Evolutionary conservation across 257 asterid genomes (phyloP), one percentile per base, ranked within the genome.

Genomic region (Nicotiana paniculata): DNA sequence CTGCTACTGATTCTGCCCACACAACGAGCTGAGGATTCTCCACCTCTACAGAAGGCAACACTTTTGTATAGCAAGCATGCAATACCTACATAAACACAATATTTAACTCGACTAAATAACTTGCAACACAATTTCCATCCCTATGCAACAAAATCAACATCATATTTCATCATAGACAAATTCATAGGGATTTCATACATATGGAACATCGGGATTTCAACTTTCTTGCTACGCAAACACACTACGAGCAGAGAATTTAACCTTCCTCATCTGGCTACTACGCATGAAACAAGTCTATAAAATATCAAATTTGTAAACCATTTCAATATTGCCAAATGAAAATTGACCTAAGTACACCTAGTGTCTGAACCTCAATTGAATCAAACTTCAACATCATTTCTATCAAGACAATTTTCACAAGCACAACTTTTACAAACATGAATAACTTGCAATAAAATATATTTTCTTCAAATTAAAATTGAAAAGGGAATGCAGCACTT

Each of bases 11-110:
- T 74, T 92, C 97, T 1, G 99, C 94, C 97, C 97, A 92, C 43
- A 92, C 93, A 81, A 96, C 97, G 74, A 94, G 97, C 85, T 92
- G 97, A 65, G 99, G 99, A 82, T 91, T 86, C 86, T 96, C 97
- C 75, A 94, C 98, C 90, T 89, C 91, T 59, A 82, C 98, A 7
- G 98, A 94, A 5, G 99, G 98, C 48, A 91, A 91, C 77, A 93
- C 97, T 87, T 90, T 94, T 21, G 97, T 90, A 82, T 91, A 96
- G 87, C 97, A 96, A 72, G 98, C 90, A 89, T 88, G 97, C 87
- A 94, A 83, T 26, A 96, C 98, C 99, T 96, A 88, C 82, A 87
- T 24, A 66, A 51, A 48, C 30, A 30, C 75, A 66, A 18, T 21
- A 72, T 16, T 55, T 43, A 46, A 72, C 55, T 30, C 35, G 6